Percentiles rank a stretch among this genome's conserved stretches.
Evolutionary conservation across 768 basidiomycete genomes (phyloP).

Genomic region (Mycena olivaceomarginata): DNA sequence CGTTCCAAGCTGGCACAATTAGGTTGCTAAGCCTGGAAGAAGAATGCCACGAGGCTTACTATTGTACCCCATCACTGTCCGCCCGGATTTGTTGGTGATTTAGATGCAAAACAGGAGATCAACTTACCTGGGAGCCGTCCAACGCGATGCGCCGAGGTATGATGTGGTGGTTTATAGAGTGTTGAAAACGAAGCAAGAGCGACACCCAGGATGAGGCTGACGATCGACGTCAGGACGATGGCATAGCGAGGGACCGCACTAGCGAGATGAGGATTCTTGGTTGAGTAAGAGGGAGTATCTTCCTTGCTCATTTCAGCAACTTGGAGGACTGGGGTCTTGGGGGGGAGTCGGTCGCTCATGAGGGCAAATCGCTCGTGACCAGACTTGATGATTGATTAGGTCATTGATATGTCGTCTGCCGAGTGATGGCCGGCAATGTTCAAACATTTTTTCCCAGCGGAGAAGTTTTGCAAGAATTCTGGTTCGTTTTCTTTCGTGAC

Average conservation of each 20-base stretch:
- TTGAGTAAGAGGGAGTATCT: neutral
- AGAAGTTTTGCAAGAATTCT: too few relatives aligned
- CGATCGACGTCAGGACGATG: conserved; percentile 14
- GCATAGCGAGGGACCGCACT: conserved; percentile 24
- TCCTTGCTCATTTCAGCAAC: neutral
- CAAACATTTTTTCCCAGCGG: too few relatives aligned
- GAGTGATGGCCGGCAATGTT: too few relatives aligned
- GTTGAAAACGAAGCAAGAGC: conserved; percentile 30
- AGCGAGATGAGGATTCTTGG: neutral
- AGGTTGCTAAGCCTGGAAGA: neutral
- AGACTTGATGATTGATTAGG: too few relatives aligned
- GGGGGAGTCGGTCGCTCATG: too few relatives aligned
- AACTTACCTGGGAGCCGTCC: conserved; percentile 42
- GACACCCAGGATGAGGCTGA: conserved; percentile 29
- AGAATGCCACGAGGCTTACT: conserved; percentile 33
- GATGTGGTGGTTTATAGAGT: conserved; percentile 20
- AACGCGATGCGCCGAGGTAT: conserved; percentile 18
- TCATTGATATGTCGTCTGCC: too few relatives aligned
- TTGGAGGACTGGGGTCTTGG: too few relatives aligned
- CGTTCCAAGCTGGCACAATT: conserved; percentile 75
- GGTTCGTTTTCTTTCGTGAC: too few relatives aligned
- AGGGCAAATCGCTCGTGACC: too few relatives aligned
- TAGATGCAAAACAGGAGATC: neutral
- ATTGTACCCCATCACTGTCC: conserved; percentile 37
- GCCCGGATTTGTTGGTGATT: neutral